A percentile compares a stretch with the other conserved stretches of the same genome.
Conservation (phyloP, 371 early-diverging fungal genomes). For the Mucor mucedo region DNA sequence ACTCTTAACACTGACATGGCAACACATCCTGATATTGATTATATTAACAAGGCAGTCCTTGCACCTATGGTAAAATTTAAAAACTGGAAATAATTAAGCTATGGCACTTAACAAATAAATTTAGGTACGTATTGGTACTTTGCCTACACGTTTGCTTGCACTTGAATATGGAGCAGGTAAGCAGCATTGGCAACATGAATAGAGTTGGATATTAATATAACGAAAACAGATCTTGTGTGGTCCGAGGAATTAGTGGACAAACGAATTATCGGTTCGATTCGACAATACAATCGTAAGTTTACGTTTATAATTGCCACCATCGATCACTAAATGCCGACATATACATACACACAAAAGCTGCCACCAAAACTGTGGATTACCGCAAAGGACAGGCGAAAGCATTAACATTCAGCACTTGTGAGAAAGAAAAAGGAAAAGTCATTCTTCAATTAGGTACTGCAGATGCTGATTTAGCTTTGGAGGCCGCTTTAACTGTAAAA, state of each 20-base stretch:
- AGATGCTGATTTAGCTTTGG: constrained; percentile 83
- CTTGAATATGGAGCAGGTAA: constrained; percentile 89
- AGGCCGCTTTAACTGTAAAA: constrained; percentile 84
- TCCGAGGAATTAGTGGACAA: constrained; percentile 92
- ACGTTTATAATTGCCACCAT: not conserved
- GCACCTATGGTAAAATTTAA: constrained; percentile 83
- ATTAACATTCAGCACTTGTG: constrained; percentile 68
- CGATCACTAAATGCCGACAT: not conserved
- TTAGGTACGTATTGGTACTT: constrained; percentile 83
- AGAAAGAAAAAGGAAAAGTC: constrained; percentile 66
- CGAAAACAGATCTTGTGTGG: constrained; percentile 82
- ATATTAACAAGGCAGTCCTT: constrained; percentile 71
- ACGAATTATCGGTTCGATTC: constrained; percentile 79
- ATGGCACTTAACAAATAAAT: not conserved
- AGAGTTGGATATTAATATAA: not conserved
- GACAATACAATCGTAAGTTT: constrained; percentile 73
- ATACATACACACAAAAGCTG: constrained; percentile 34
- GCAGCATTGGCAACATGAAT: not conserved
- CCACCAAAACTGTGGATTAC: constrained; percentile 75
- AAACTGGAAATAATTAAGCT: not conserved
- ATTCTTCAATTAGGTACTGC: constrained; percentile 86
- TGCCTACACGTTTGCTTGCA: constrained; percentile 86
- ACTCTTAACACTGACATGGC: constrained; percentile 2
- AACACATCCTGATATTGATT: constrained; percentile 46
- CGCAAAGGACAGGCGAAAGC: constrained; percentile 49